Conservation (phyloP, 768 basidiomycete species). For the Cystofilobasidium capitatum region DNA sequence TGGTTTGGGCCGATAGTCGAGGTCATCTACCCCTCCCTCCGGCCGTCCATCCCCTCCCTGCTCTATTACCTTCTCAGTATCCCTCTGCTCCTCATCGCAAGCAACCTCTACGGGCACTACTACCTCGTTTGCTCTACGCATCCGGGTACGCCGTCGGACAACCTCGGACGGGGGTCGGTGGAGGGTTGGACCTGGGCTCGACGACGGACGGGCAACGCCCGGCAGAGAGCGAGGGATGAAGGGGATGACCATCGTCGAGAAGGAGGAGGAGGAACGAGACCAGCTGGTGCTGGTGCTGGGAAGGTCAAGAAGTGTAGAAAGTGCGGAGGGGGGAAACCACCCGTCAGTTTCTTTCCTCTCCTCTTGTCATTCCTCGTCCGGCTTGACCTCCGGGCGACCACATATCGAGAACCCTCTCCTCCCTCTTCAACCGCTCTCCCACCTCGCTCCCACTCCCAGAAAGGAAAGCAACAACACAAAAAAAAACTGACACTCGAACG, state of each 20-base stretch:
- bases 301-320: slow-evolving; percentile 59
- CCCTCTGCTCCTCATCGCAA: slow-evolving; percentile 64
- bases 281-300: too few species aligned
- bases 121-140: slow-evolving; percentile 68
- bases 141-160: slow-evolving; percentile 69
- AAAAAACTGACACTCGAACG: background rate
- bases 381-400: too few species aligned
- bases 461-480: too few species aligned
- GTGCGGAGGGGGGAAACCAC: slow-evolving; percentile 62
- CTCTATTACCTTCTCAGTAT: slow-evolving; percentile 48
- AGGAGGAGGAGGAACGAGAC: slow-evolving; percentile 44
- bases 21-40: slow-evolving; percentile 53
- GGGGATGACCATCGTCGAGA: background rate
- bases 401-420: too few species aligned
- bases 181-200: background rate
- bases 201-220: background rate
- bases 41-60: slow-evolving; percentile 43
- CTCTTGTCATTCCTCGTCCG: background rate
- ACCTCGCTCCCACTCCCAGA: background rate
- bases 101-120: slow-evolving; percentile 74
- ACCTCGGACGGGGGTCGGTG: slow-evolving; percentile 30
- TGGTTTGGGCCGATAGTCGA: slow-evolving; percentile 61
- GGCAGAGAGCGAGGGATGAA: too few species aligned
- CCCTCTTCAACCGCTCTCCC: too few species aligned
- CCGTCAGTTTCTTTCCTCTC: slow-evolving; percentile 47